Evolutionary conservation across 1,139 yeast genomes (phyloP).

Genomic region (Diutina siamensis): DNA sequence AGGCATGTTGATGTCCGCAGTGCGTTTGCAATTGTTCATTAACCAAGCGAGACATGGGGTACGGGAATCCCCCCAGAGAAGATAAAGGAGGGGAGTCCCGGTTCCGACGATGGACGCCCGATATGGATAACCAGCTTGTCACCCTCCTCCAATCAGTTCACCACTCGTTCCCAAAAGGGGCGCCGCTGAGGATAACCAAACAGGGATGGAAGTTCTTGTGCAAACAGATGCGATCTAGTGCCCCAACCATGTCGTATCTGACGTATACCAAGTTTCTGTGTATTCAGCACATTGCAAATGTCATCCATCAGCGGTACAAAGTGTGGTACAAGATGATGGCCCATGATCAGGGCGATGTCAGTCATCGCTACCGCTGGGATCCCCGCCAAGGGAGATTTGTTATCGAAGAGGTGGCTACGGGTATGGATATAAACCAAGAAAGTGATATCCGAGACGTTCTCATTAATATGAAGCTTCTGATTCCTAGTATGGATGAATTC

Average conservation of each 20-base stretch:
- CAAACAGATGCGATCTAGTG: constrained; percentile 25
- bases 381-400: constrained; percentile 27
- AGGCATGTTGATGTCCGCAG: not conserved
- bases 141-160: constrained; percentile 26
- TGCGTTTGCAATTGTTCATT: no score
- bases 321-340: constrained; percentile 26
- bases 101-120: constrained; percentile 30
- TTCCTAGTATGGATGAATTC: constrained; percentile 21
- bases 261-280: constrained; percentile 33
- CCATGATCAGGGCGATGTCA: constrained; percentile 13
- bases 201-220: constrained; percentile 31
- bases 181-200: constrained; percentile 23
- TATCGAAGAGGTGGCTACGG: constrained; percentile 14
- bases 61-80: constrained; percentile 8
- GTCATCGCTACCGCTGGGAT: constrained; percentile 27
- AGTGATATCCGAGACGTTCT: constrained; percentile 22
- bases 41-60: not conserved
- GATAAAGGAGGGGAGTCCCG: constrained; percentile 17
- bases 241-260: constrained; percentile 31
- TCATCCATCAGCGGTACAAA: constrained; percentile 27
- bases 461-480: constrained; percentile 22
- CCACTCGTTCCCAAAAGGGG: constrained; percentile 24
- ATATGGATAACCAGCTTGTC: constrained; percentile 27
- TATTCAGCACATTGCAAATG: constrained; percentile 27
- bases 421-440: constrained; percentile 20